phyloP scores from a whole-genome alignment of 371 early-diverging fungal genomes.

The Actinomucor elegans region DNA sequence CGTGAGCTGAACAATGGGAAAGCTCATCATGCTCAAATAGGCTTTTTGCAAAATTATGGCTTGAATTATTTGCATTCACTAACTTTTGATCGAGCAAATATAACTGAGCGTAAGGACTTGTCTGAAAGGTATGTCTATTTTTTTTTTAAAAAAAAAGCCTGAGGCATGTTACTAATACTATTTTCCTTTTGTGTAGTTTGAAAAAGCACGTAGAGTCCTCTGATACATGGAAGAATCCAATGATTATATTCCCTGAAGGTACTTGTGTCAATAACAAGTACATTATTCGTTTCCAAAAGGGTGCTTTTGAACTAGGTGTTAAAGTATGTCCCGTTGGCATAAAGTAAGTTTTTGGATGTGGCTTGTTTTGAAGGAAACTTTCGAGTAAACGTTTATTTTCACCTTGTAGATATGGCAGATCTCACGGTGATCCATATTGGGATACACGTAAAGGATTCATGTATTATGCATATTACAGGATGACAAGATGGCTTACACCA shows the following conservation, averaged over 20 bases:
- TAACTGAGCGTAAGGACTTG: conserved; percentile 60
- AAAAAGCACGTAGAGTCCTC: conserved; percentile 36
- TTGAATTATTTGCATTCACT: conserved; percentile 70
- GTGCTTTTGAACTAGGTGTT: conserved; percentile 82
- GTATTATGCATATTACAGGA: conserved; percentile 44
- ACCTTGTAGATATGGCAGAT: conserved; percentile 34
- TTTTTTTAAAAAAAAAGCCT: conserved; percentile 38
- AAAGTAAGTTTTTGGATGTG: conserved; percentile 24
- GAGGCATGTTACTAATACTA: too few relatives aligned
- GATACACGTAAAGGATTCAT: conserved; percentile 48
- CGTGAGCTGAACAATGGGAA: not conserved
- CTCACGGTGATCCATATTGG: conserved; percentile 46
- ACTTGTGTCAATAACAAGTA: conserved; percentile 88
- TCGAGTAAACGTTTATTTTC: too few relatives aligned
- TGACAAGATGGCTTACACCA: conserved; percentile 45
- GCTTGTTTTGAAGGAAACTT: too few relatives aligned
- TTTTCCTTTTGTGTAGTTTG: conserved; percentile 21
- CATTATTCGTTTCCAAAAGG: conserved; percentile 85
- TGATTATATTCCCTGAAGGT: conserved; percentile 90
- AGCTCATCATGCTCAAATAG: conserved; percentile 32
- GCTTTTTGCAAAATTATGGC: conserved; percentile 69
- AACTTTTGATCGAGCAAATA: conserved; percentile 74
- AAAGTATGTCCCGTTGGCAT: conserved; percentile 46
- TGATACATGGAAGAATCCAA: conserved; percentile 41
- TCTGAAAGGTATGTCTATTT: conserved; percentile 36